Conservation (phyloP, 768 basidiomycete genomes). For the Stropharia rugosoannulata region DNA sequence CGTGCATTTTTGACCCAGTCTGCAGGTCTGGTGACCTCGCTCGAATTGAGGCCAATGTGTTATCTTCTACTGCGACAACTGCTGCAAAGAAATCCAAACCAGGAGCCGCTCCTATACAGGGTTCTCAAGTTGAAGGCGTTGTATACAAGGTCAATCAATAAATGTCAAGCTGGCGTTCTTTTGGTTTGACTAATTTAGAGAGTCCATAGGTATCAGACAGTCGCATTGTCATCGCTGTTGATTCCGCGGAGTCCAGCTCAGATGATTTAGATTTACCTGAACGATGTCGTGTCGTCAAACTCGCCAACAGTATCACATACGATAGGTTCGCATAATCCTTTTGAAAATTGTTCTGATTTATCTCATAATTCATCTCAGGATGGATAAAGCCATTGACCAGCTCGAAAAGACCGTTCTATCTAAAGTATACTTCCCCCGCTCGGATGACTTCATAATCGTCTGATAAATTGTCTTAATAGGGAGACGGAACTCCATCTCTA, state of each 20-base stretch:
- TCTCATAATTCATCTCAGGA: constrained; percentile 42
- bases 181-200: neutral
- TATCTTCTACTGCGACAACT: constrained; percentile 27
- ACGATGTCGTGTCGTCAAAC: constrained; percentile 79
- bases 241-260: constrained; percentile 54
- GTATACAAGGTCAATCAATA: constrained; percentile 67
- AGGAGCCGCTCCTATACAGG: constrained; percentile 31
- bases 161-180: neutral
- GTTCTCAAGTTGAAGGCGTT: constrained; percentile 65
- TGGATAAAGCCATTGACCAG: constrained; percentile 80
- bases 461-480: constrained; percentile 17
- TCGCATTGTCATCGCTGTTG: constrained; percentile 77
- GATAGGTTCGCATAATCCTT: constrained; percentile 53
- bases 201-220: constrained; percentile 69
- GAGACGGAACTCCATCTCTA: constrained; percentile 40
- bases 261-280: constrained; percentile 82
- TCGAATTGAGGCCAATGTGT: constrained; percentile 71
- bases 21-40: constrained; percentile 86
- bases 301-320: constrained; percentile 91
- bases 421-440: constrained; percentile 13
- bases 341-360: neutral
- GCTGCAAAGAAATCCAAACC: constrained; percentile 47
- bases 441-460: neutral
- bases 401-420: constrained; percentile 41
- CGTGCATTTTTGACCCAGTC: constrained; percentile 10